Percentiles rank a stretch among this genome's conserved stretches.
Conservation (phyloP, 169 alveolate genomes). For the Neospora caninum region DNA sequence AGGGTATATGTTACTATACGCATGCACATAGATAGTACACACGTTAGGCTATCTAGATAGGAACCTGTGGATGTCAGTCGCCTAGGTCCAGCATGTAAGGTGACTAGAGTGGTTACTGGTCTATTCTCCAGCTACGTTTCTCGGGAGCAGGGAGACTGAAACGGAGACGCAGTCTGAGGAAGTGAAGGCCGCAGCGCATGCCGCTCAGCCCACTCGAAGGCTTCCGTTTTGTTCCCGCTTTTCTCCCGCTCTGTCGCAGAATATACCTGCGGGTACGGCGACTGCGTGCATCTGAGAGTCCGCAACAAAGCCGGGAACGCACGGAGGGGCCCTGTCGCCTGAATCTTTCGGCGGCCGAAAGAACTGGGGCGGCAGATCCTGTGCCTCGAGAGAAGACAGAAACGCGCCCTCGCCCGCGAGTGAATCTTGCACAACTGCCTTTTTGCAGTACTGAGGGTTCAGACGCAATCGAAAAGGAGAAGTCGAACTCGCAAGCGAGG, state of each 20-base stretch:
- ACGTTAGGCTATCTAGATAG: too few species aligned
- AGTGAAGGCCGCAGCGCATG: too few species aligned
- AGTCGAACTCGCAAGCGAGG: background rate
- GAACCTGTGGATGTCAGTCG: too few species aligned
- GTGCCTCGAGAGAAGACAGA: background rate
- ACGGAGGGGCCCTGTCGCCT: background rate
- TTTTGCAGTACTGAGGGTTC: background rate
- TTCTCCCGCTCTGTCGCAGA: background rate
- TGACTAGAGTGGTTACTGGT: too few species aligned
- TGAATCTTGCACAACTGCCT: background rate
- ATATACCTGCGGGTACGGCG: background rate
- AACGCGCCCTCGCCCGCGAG: background rate
- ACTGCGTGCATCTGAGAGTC: background rate
- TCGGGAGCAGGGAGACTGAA: too few species aligned
- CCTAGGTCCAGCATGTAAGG: too few species aligned
- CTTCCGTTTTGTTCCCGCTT: background rate
- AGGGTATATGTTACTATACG: too few species aligned
- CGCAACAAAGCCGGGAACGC: background rate
- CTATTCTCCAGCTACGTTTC: too few species aligned
- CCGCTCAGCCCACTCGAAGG: too few species aligned
- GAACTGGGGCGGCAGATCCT: background rate
- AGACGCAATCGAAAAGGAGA: background rate
- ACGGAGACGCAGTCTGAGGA: too few species aligned
- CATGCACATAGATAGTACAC: too few species aligned
- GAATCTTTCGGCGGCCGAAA: background rate